Base-by-base conservation (phyloP, 768 basidiomycete species). In the Auriscalpium orientale region DNA sequence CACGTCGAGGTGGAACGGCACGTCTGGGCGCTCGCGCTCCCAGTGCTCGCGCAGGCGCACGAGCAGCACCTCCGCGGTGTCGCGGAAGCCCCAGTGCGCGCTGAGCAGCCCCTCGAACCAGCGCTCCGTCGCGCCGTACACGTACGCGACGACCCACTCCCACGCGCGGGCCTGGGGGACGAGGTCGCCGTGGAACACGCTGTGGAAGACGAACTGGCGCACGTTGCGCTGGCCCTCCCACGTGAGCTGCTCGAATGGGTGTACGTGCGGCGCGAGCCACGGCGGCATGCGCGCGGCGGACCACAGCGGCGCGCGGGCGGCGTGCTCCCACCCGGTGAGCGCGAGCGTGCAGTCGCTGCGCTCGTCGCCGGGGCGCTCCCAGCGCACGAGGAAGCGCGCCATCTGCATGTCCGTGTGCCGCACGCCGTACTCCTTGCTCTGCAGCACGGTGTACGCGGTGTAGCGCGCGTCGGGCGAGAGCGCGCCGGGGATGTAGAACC, bases 311-410 rank as follows among this genome's bases (percentile, higher is more conserved):
- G 67, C 68, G 9, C 67, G 63, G 44, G 56, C 49, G 16, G 68
- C 67, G 50, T 69, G 58, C 51, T 69, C 68, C 68, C 68, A 69
- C 35, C 68, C 68, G 18, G 68, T 70, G 35, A 62, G 58, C 46
- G 66, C 58, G 52, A 62, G 43, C 28, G 63, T 62, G 43, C 53
- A 46, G 28, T 62, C 60, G 49, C 56, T 58, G 9, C 46, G 36
- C 28, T 55, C 48, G 15, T 59, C 51, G 5, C 57, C 60, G n/a
- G 47, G 61, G 16, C 51, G 59, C 40, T 50, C 58, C 57, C 56
- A 59, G 38, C 56, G 65, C 28, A 69, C 66, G 54, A 70, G 49
- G 50, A 69, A 70, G 35, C 68, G 68, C 21, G 53, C 35, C 66
- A 69, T 70, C 38, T 66, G 56, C 68, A 69, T 70, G 49, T 70